Evolutionary conservation across 805 yeast species (phyloP), one percentile per base, ranked within the genome.

Genomic region (Sugiyamaella mastotermitis): DNA sequence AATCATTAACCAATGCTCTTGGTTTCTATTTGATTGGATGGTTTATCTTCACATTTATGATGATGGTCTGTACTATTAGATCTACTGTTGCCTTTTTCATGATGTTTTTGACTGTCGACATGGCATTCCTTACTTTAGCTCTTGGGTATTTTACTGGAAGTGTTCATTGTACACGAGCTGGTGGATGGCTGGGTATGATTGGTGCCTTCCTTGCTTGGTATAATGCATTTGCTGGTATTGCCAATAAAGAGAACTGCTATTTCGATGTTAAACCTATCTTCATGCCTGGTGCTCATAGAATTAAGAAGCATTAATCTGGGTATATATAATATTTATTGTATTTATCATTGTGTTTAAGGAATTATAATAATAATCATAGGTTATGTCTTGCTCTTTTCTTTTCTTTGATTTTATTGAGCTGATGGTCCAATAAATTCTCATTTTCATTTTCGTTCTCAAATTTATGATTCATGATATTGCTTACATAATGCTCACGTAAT

Each of bases 11-110:
- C 26, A 64, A 69, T 47, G 83, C 81, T 2, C 53, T 78, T 15
- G 83, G 82, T 0, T 69, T 80, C 52, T 80, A 61, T 52, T 52
- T 79, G 26, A 39, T 77, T n/a, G 83, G 75, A 5, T 80, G 86
- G 86, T 56, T 72, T 13, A 58, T 79, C 21, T 78, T 80, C 58
- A 77, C 85, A 0, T 65, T 70, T 21, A 66, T 76, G 41, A 49
- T 80, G 40, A 49, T 68, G 14, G 33, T 75, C 29, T 68, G 76
- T 50, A 79, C 85, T 3, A 51, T 76, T 53, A 71, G 78, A 49
- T 76, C 86, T 3, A 80, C 86, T 2, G 68, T 77, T 16, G 76
- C 80, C 35, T 76, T 80, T 63, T 75, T 76, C 51, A 43, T 65
- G 3, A 63, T 80, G 51, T 77, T 78, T 51, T 65, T 74, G 57